Percentiles rank a stretch among this genome's conserved stretches.
Conservation (phyloP, 108 stramenopile species). For the Pseudonitzschia delicatissima region DNA sequence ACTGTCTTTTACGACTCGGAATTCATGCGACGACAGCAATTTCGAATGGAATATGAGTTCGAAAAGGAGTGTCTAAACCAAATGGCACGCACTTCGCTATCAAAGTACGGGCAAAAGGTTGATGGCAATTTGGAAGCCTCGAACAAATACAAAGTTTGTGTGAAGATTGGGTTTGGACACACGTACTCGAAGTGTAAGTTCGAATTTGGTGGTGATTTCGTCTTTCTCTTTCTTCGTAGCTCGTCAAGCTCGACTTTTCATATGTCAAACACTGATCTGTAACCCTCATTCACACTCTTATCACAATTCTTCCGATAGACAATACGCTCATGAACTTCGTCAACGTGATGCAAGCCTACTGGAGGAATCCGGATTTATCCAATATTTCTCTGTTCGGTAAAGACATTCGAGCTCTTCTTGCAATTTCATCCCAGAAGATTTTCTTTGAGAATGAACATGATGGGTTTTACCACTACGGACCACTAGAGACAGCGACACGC, state of each 20-base stretch:
- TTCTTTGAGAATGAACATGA: conserved; percentile 34
- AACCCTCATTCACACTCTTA: background rate
- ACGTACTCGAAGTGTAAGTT: conserved; percentile 28
- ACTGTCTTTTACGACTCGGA: conserved; percentile 32
- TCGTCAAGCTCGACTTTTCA: background rate
- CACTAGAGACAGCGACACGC: conserved; percentile 7
- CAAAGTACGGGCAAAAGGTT: conserved; percentile 13
- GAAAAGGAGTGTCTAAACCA: conserved; percentile 39
- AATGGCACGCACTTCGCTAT: conserved; percentile 22
- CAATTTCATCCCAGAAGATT: conserved; percentile 27
- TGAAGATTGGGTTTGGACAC: conserved; percentile 33
- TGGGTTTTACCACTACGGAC: conserved; percentile 33
- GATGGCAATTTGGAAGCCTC: conserved; percentile 1
- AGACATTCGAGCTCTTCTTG: conserved; percentile 24
- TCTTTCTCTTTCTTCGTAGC: background rate
- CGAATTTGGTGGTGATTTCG: background rate
- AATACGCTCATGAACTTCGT: conserved; percentile 36
- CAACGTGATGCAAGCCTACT: conserved; percentile 28
- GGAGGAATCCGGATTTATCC: conserved; percentile 30
- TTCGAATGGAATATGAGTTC: conserved; percentile 31
- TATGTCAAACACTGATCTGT: background rate
- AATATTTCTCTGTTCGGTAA: conserved; percentile 36
- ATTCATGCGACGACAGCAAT: conserved; percentile 22
- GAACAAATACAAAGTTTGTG: conserved; percentile 19
- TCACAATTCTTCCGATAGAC: conserved; percentile 1